phyloP scores from a whole-genome alignment of 352 stramenopile genomes.

The Aphanomyces euteiches region DNA sequence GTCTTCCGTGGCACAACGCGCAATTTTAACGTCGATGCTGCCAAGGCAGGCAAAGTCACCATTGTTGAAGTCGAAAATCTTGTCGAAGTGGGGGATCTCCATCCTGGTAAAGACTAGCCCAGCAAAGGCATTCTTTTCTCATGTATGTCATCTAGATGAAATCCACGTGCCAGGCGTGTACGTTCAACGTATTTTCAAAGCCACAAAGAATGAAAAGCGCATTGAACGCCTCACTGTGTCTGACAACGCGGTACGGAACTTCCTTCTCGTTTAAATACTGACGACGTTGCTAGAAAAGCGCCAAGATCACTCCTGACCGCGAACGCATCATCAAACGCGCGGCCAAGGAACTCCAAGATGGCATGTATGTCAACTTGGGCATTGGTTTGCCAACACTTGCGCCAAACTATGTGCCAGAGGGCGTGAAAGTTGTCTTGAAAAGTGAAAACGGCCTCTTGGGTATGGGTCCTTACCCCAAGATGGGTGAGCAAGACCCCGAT shows the following conservation, averaged over 20 bases:
- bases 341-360: slow-evolving; percentile 84
- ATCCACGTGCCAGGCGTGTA: slow-evolving; percentile 95
- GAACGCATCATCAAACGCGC: slow-evolving; percentile 93
- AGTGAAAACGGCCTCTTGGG: slow-evolving; percentile 96
- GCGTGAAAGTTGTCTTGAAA: slow-evolving; percentile 93
- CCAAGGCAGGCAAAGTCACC: slow-evolving; percentile 90
- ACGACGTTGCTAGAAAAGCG: slow-evolving; percentile 17
- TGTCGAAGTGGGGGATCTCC: slow-evolving; percentile 90
- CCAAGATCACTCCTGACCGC: slow-evolving; percentile 69
- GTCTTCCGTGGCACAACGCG: slow-evolving; percentile 93
- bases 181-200: slow-evolving; percentile 93
- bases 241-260: slow-evolving; percentile 46
- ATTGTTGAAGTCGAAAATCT: slow-evolving; percentile 95
- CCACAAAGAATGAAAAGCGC: slow-evolving; percentile 85
- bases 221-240: slow-evolving; percentile 92
- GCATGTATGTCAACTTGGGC: slow-evolving; percentile 97
- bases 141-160: slow-evolving; percentile 47
- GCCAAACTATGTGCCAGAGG: slow-evolving; percentile 92
- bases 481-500: slow-evolving; percentile 88
- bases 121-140: too few species aligned
- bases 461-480: slow-evolving; percentile 89
- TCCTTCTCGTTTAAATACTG: background rate
- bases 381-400: slow-evolving; percentile 95
- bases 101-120: slow-evolving; percentile 49
- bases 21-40: slow-evolving; percentile 96